These are phyloP conservation scores for Scutellaria minor DNA, from an alignment of 257 asterid genomes.

Conservation along the genomic window DNA sequence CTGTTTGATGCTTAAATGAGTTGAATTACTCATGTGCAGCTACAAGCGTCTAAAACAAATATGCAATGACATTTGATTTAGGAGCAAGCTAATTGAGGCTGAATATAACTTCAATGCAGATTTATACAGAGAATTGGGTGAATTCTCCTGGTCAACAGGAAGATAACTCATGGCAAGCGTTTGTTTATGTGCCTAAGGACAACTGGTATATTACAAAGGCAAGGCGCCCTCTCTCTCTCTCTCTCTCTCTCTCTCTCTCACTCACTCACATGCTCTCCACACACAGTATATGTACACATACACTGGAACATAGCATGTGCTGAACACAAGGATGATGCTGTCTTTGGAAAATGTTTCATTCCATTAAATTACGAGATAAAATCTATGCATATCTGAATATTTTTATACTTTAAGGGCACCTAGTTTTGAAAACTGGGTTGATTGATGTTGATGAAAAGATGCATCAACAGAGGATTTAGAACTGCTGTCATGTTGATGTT, in stretches of 20 bases:
- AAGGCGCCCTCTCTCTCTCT: conserved; percentile 44
- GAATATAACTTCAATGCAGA: conserved; percentile 55
- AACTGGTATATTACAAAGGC: conserved; percentile 94
- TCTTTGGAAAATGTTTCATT: background rate
- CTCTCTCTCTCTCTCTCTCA: conserved; percentile 40
- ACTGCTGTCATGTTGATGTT: background rate
- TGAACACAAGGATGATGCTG: background rate
- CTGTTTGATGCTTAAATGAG: conserved; percentile 23
- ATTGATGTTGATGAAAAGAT: background rate
- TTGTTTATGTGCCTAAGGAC: conserved; percentile 79
- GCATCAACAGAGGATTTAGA: background rate
- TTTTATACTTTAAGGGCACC: too few relatives aligned
- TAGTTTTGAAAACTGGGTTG: background rate
- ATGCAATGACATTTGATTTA: background rate
- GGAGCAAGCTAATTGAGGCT: conserved; percentile 31
- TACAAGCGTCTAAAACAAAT: background rate
- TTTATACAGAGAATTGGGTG: conserved; percentile 98
- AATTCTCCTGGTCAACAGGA: conserved; percentile 97
- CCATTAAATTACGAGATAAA: background rate
- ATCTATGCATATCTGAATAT: too few relatives aligned
- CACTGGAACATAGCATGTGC: too few relatives aligned
- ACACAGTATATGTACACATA: background rate
- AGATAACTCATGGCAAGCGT: conserved; percentile 99
- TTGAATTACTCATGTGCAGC: conserved; percentile 23
- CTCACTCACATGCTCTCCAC: background rate